Conservation (phyloP, 129 eudicot species). For the Deinandra increscens region DNA sequence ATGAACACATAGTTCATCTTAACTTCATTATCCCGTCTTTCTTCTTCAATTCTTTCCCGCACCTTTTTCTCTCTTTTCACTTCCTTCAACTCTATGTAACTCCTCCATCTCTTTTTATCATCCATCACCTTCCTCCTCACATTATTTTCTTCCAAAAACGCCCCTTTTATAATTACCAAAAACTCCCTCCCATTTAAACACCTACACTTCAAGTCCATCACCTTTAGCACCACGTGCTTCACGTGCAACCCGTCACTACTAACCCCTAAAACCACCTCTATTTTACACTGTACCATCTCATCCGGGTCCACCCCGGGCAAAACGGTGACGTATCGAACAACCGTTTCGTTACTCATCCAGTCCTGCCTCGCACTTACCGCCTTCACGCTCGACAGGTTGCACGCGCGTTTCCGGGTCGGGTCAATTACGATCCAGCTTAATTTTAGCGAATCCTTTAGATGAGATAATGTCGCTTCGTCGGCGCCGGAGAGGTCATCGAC, state of each 20-base stretch:
- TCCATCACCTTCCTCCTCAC: constrained; percentile 17
- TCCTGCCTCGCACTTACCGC: constrained; percentile 6
- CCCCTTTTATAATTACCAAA: constrained; percentile 24
- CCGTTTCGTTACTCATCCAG: constrained; percentile 20
- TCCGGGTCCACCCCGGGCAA: constrained; percentile 2
- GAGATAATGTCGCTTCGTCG: background rate
- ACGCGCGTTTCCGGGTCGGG: background rate
- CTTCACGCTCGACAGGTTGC: constrained; percentile 15
- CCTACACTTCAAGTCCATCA: constrained; percentile 20
- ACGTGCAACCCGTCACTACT: constrained; percentile 13
- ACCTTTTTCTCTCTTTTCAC: constrained; percentile 21
- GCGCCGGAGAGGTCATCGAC: background rate
- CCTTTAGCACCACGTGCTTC: constrained; percentile 17
- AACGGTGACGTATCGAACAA: constrained; percentile 19
- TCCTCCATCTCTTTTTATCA: background rate
- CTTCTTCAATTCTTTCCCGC: background rate
- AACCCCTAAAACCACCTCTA: constrained; percentile 24
- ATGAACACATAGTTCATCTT: constrained; percentile 7
- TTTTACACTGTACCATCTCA: constrained; percentile 22
- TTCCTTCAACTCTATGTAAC: constrained; percentile 17
- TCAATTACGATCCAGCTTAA: constrained; percentile 6
- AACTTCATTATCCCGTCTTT: background rate
- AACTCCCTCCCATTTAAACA: constrained; percentile 35
- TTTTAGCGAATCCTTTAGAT: background rate
- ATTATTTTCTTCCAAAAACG: constrained; percentile 25